Percentiles rank a stretch among this genome's conserved stretches.
These are phyloP conservation scores for Arctium minus DNA, from an alignment of 129 eudicot genomes.

Conservation along the genomic window DNA sequence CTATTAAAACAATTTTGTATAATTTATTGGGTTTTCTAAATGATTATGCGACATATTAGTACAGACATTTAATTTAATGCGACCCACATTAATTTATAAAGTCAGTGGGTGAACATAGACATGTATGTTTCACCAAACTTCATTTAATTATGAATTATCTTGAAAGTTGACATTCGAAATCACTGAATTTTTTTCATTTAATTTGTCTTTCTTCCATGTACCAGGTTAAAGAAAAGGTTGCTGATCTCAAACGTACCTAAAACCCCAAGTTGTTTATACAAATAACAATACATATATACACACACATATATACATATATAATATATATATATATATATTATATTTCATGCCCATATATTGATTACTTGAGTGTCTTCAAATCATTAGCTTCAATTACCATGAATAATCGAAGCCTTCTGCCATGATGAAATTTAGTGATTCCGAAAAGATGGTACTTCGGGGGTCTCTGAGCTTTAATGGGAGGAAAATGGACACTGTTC, in stretches of 20 bases:
- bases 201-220: conserved; percentile 1
- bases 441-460: conserved; percentile 40
- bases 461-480: conserved; percentile 54
- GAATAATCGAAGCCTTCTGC: conserved; percentile 21
- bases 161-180: conserved; percentile 18
- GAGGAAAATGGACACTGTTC: conserved; percentile 39
- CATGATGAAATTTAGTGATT: conserved; percentile 38
- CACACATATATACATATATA: neutral
- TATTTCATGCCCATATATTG: conserved; percentile 21
- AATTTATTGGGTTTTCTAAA: too few relatives aligned
- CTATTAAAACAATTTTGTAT: too few relatives aligned
- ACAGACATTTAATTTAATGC: neutral
- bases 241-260: conserved; percentile 25
- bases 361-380: conserved; percentile 22
- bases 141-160: conserved; percentile 12
- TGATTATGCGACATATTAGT: too few relatives aligned
- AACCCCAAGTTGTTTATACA: conserved; percentile 14
- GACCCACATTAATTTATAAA: conserved; percentile 5
- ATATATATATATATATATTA: neutral
- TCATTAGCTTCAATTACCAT: conserved; percentile 29
- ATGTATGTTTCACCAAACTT: conserved; percentile 29
- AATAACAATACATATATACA: conserved; percentile 21
- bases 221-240: conserved; percentile 28
- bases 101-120: conserved; percentile 17
- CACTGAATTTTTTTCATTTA: neutral